Conservation (phyloP, 176 grass and related monocot species). For the Ensete glaucum region DNA sequence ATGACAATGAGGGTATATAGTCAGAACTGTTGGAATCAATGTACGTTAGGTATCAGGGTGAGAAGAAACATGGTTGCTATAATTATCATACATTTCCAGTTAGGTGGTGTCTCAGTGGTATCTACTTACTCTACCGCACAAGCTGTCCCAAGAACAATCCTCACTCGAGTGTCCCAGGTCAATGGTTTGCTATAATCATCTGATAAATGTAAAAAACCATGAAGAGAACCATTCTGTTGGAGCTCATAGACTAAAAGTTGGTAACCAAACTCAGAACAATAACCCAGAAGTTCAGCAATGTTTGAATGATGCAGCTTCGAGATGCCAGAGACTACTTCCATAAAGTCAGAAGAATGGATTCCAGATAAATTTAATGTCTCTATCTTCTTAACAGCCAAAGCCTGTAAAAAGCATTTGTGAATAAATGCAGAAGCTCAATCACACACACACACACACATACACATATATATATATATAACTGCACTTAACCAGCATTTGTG, state of each 20-base stretch:
- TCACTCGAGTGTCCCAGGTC: constrained; percentile 80
- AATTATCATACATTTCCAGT: neutral
- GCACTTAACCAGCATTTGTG: neutral
- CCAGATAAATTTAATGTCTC: constrained; percentile 62
- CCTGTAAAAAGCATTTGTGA: constrained; percentile 21
- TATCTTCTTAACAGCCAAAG: constrained; percentile 79
- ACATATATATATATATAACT: neutral
- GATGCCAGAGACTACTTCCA: constrained; percentile 52
- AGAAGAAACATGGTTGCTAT: neutral
- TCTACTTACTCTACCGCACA: constrained; percentile 80
- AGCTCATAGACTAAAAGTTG: constrained; percentile 70
- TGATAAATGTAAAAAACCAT: constrained; percentile 75
- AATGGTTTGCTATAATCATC: constrained; percentile 82
- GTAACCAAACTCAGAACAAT: constrained; percentile 62
- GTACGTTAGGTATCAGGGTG: too few relatives aligned
- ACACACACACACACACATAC: too few relatives aligned
- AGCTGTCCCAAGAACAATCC: constrained; percentile 75
- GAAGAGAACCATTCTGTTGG: constrained; percentile 66
- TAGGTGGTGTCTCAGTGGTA: neutral
- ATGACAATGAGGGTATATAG: too few relatives aligned
- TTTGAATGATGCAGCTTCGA: constrained; percentile 58
- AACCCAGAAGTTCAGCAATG: constrained; percentile 54
- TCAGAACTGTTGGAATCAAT: too few relatives aligned
- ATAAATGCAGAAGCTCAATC: constrained; percentile 5
- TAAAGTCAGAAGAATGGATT: constrained; percentile 48